Percentiles rank a stretch among this genome's conserved stretches.
Conservation (phyloP, 2,329 filamentous ascomycete species). For the Diaporthe aspalathi region DNA sequence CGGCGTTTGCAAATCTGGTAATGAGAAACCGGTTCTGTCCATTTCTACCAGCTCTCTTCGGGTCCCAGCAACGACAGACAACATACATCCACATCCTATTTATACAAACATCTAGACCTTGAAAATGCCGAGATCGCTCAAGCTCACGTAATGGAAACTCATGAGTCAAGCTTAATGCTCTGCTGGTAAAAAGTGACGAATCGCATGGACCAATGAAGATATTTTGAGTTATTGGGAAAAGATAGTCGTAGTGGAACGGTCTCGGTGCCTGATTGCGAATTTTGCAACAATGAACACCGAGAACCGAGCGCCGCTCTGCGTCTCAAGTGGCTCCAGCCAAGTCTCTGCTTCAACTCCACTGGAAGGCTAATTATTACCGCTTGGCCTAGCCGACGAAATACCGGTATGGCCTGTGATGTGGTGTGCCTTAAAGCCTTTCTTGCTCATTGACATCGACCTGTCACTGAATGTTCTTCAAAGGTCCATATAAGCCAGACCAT, state of each 20-base stretch:
- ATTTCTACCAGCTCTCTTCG: no score
- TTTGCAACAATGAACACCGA: not conserved
- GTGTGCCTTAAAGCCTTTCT: not conserved
- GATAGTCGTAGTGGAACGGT: not conserved
- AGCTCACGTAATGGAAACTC: not conserved
- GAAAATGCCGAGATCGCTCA: not conserved
- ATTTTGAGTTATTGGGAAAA: not conserved
- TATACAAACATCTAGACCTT: not conserved
- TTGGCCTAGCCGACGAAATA: not conserved
- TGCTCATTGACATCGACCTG: not conserved
- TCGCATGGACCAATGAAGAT: not conserved
- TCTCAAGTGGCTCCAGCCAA: not conserved
- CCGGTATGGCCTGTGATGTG: not conserved
- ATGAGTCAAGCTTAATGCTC: not conserved
- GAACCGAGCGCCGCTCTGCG: slow-evolving; percentile 7
- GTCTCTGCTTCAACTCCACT: not conserved
- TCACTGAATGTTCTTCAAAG: not conserved
- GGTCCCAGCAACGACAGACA: no score
- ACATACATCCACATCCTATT: not conserved
- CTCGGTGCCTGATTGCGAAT: not conserved
- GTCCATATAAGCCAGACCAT: not conserved
- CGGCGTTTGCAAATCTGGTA: not conserved
- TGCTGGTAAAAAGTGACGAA: not conserved
- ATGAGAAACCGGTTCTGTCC: no score
- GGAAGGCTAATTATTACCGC: not conserved